Evolutionary conservation across 176 grass and related monocot species (phyloP).

Genomic region (Oryza punctata): DNA sequence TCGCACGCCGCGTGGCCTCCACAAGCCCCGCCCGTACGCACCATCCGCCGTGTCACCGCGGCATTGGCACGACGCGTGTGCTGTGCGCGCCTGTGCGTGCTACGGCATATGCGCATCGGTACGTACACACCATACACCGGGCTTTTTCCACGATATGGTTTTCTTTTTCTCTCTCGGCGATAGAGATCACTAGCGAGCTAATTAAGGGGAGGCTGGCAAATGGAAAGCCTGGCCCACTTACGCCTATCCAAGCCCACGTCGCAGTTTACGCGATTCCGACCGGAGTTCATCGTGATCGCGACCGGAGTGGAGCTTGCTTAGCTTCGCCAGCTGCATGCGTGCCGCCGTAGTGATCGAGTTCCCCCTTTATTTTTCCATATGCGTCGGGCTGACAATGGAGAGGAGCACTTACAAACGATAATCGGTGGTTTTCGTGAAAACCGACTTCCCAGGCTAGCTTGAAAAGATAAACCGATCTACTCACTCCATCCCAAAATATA

Average conservation of each 20-base stretch:
- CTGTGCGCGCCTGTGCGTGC: neutral
- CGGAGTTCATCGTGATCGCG: too few species aligned
- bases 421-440: too few species aligned
- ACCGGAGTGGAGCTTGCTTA: too few species aligned
- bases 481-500: too few species aligned
- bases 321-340: too few species aligned
- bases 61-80: neutral
- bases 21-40: slow-evolving; percentile 22
- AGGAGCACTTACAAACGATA: neutral
- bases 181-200: neutral
- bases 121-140: neutral
- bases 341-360: neutral
- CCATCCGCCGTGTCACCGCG: slow-evolving; percentile 24
- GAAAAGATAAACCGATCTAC: too few species aligned
- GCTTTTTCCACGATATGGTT: neutral
- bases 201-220: neutral
- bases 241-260: slow-evolving; percentile 6
- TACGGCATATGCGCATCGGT: neutral
- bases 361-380: neutral
- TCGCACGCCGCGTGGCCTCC: slow-evolving; percentile 41
- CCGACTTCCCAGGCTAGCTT: too few species aligned
- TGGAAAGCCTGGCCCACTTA: slow-evolving; percentile 41
- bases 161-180: neutral
- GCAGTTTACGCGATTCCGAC: neutral
- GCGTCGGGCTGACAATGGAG: neutral